Evolutionary conservation across 2,329 filamentous ascomycete species (phyloP).

Genomic region (Colletotrichum gloeosporioides): DNA sequence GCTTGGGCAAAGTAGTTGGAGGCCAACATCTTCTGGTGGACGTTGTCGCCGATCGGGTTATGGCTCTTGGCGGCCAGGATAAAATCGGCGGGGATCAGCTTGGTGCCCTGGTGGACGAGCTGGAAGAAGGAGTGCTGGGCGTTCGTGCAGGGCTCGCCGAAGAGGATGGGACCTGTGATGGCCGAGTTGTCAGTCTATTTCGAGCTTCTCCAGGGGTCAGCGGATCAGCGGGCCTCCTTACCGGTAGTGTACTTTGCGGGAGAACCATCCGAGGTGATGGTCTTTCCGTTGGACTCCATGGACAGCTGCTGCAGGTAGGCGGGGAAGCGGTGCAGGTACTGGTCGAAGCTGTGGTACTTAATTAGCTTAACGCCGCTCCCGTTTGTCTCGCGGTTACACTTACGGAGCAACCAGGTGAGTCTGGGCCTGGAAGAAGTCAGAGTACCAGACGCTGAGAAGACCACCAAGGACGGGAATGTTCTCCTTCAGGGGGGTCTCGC

Average conservation of each 20-base stretch:
- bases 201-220: neutral
- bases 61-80: conserved; percentile 95
- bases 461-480: conserved; percentile 95
- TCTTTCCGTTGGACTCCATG: conserved; percentile 99
- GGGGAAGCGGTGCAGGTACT: conserved; percentile 98
- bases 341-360: conserved; percentile 74
- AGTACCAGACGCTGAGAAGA: conserved; percentile 97
- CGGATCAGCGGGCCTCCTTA: conserved; percentile 27
- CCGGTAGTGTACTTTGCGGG: conserved; percentile 96
- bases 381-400: conserved; percentile 40
- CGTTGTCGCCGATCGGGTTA: conserved; percentile 90
- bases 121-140: conserved; percentile 99
- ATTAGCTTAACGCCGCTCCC: neutral
- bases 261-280: conserved; percentile 85
- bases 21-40: conserved; percentile 95
- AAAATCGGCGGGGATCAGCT: conserved; percentile 98
- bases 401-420: conserved; percentile 96
- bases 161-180: conserved; percentile 76
- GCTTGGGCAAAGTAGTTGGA: conserved; percentile 92
- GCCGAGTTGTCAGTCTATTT: neutral
- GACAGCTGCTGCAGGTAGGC: conserved; percentile 98
- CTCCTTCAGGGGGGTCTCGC: conserved; percentile 84
- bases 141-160: conserved; percentile 98
- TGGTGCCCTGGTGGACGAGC: conserved; percentile 97
- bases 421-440: conserved; percentile 97